These are phyloP conservation scores for Cantharellus cinnabarinus DNA, from an alignment of 768 basidiomycete genomes.

Conservation along the genomic window DNA sequence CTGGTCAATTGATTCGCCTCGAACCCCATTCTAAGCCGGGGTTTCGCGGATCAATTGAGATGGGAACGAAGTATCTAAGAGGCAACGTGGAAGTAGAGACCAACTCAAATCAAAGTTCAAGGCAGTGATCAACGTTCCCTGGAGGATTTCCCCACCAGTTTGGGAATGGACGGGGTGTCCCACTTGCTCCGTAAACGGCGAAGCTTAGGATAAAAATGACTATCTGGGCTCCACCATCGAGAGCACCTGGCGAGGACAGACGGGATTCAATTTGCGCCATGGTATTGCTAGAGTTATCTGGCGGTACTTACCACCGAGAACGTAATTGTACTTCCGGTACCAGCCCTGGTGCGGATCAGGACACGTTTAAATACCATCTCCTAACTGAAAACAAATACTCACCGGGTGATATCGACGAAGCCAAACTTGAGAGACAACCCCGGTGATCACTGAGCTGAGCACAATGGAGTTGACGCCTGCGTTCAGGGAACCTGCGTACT, in stretches of 20 bases:
- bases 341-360: not conserved
- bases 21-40: no score
- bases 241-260: constrained; percentile 31
- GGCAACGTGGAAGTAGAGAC: no score
- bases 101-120: not conserved
- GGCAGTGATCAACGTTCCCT: not conserved
- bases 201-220: constrained; percentile 46
- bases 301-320: not conserved
- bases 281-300: not conserved
- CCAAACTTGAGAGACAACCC: constrained; percentile 38
- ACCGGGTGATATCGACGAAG: constrained; percentile 34
- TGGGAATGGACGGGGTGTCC: constrained; percentile 30
- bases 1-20: no score
- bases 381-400: constrained; percentile 30
- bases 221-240: constrained; percentile 45
- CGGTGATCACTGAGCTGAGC: constrained; percentile 29
- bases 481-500: constrained; percentile 12
- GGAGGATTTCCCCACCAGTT: not conserved
- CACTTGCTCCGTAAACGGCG: constrained; percentile 42
- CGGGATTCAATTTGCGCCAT: not conserved
- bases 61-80: no score
- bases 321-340: not conserved
- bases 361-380: constrained; percentile 24
- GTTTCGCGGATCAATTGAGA: no score
- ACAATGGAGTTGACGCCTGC: constrained; percentile 36